These are phyloP conservation scores for Coniosporium tulheliwenetii DNA, from an alignment of 2,329 filamentous ascomycete genomes.

Conservation along the genomic window DNA sequence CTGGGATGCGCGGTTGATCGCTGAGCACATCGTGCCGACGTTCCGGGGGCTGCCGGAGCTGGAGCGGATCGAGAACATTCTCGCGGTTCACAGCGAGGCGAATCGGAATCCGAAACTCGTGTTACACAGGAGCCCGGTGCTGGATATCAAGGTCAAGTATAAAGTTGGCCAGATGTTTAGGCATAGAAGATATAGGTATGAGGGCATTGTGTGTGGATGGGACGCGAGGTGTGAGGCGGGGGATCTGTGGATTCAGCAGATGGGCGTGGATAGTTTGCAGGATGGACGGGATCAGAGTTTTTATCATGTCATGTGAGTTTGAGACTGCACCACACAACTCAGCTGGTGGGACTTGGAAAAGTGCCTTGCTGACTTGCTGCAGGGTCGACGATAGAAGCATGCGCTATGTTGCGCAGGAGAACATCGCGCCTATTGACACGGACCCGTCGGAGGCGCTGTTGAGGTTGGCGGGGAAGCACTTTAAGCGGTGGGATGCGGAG, in stretches of 20 bases:
- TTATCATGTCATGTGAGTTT: constrained; percentile 72
- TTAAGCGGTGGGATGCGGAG: constrained; percentile 65
- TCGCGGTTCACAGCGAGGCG: constrained; percentile 38
- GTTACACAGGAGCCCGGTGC: constrained; percentile 2
- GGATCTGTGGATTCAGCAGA: constrained; percentile 48
- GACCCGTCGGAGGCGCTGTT: constrained; percentile 45
- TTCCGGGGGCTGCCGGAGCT: constrained; percentile 37
- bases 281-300: constrained; percentile 53
- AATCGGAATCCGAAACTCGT: constrained; percentile 38
- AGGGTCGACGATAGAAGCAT: constrained; percentile 53
- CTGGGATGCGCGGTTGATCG: constrained; percentile 57
- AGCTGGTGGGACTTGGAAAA: not conserved
- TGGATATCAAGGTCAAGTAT: constrained; percentile 37
- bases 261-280: constrained; percentile 45
- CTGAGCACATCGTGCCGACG: constrained; percentile 51
- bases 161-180: constrained; percentile 71
- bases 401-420: constrained; percentile 68
- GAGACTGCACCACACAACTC: no score
- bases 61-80: constrained; percentile 34
- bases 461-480: constrained; percentile 64
- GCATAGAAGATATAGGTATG: constrained; percentile 66
- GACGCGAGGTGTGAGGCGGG: constrained; percentile 42
- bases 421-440: constrained; percentile 46
- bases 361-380: constrained; percentile 2
- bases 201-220: constrained; percentile 83